Evolutionary conservation across 1,284 basidiomycete species (phyloP).

Genomic region (Trametes polyzona): DNA sequence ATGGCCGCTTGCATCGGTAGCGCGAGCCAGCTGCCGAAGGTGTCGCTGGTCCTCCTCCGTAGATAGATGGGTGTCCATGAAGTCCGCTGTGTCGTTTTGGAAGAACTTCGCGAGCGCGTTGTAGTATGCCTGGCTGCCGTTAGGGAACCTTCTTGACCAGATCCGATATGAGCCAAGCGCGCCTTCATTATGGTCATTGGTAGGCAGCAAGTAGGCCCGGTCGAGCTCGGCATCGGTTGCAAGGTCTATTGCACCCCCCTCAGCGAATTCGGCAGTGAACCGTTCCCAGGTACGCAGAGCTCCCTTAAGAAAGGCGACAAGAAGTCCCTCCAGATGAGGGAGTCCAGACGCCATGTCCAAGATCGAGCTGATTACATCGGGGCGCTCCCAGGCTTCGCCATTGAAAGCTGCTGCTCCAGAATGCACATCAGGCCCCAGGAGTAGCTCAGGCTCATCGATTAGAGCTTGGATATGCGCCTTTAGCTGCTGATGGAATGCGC

Average conservation of each 20-base stretch:
- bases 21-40: not conserved
- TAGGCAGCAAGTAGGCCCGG: not conserved
- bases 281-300: not conserved
- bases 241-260: not conserved
- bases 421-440: not conserved
- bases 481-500: conserved; percentile 12
- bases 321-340: not conserved
- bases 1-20: too few species aligned
- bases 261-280: not conserved
- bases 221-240: not conserved
- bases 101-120: not conserved
- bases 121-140: not conserved
- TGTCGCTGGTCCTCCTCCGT: not conserved
- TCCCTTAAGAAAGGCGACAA: not conserved
- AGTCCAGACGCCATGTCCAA: not conserved
- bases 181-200: conserved; percentile 5
- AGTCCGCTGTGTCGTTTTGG: not conserved
- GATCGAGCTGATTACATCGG: not conserved
- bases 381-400: conserved; percentile 3
- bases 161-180: not conserved
- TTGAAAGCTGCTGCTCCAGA: conserved; percentile 15
- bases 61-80: not conserved
- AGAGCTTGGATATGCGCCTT: conserved; percentile 14
- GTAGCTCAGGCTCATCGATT: conserved; percentile 2
- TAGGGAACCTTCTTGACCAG: not conserved